Conservation (phyloP, 225 moss, liverwort and hornwort species). For the Pseudisothecium myosuroides region DNA sequence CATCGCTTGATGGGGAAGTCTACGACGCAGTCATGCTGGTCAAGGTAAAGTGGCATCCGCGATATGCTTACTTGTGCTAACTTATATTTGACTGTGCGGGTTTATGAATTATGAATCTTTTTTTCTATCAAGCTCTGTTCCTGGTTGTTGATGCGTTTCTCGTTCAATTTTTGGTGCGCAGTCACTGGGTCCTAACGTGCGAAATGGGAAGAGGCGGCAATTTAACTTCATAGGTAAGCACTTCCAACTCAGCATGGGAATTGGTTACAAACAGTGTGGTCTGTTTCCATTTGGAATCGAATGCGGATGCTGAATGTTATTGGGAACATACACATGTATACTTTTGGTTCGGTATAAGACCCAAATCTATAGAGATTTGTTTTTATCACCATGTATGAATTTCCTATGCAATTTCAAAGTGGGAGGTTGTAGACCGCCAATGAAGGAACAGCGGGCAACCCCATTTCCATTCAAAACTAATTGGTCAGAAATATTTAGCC, state of each 20-base stretch:
- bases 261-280: neutral
- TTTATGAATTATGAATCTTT: neutral
- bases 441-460: neutral
- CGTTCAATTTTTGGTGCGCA: conserved; percentile 11
- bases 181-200: conserved; percentile 69
- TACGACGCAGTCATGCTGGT: conserved; percentile 87
- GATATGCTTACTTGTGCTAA: neutral
- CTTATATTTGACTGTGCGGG: neutral
- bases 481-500: neutral
- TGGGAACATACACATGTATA: neutral
- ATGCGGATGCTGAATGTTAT: neutral
- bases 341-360: neutral
- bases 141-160: neutral
- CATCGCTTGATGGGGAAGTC: conserved; percentile 70
- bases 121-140: neutral
- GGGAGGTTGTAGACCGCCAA: neutral
- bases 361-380: neutral
- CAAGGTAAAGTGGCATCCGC: conserved; percentile 37
- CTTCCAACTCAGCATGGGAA: neutral
- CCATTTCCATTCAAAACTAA: neutral
- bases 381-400: neutral
- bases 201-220: conserved; percentile 86
- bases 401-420: neutral
- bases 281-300: neutral
- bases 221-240: conserved; percentile 65